phyloP scores from a whole-genome alignment of 2,329 filamentous ascomycete genomes.

The Fusarium aywerte region DNA sequence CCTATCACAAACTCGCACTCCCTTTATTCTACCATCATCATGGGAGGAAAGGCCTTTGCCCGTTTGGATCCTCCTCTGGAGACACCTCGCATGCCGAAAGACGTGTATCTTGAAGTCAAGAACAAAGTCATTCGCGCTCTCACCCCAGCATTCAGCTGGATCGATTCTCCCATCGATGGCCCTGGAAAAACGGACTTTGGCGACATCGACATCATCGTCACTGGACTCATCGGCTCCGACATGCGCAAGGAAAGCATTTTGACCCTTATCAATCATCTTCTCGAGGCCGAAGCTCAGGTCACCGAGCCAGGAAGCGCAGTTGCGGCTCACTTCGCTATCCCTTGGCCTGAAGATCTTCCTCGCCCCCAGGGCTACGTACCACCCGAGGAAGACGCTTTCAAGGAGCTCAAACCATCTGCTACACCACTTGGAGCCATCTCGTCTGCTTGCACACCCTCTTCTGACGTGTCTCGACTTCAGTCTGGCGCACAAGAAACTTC shows the following conservation, averaged over 20 bases:
- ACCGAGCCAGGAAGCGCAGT: slow-evolving; percentile 32
- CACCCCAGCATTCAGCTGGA: slow-evolving; percentile 58
- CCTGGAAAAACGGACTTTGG: slow-evolving; percentile 75
- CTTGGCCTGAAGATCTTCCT: slow-evolving; percentile 56
- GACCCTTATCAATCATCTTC: slow-evolving; percentile 40
- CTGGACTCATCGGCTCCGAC: slow-evolving; percentile 45
- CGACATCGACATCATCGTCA: slow-evolving; percentile 78
- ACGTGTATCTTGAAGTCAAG: slow-evolving; percentile 66
- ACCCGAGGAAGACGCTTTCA: neutral
- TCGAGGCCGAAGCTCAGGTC: slow-evolving; percentile 60
- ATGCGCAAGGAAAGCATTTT: slow-evolving; percentile 45
- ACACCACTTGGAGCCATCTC: neutral
- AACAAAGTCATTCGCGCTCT: slow-evolving; percentile 59
- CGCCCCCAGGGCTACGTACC: neutral
- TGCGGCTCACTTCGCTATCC: slow-evolving; percentile 64
- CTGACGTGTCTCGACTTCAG: neutral
- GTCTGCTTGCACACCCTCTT: neutral
- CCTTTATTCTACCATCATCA: slow-evolving; percentile 47
- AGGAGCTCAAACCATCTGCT: neutral
- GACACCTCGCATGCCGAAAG: slow-evolving; percentile 73
- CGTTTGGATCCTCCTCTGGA: slow-evolving; percentile 58
- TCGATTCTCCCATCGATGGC: slow-evolving; percentile 72
- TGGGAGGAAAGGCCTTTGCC: slow-evolving; percentile 74
- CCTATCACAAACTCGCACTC: neutral
- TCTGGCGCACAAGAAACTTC: neutral